These are phyloP conservation scores for Calonectria pauciramosa DNA, from an alignment of 2,329 filamentous ascomycete species.

Conservation along the genomic window DNA sequence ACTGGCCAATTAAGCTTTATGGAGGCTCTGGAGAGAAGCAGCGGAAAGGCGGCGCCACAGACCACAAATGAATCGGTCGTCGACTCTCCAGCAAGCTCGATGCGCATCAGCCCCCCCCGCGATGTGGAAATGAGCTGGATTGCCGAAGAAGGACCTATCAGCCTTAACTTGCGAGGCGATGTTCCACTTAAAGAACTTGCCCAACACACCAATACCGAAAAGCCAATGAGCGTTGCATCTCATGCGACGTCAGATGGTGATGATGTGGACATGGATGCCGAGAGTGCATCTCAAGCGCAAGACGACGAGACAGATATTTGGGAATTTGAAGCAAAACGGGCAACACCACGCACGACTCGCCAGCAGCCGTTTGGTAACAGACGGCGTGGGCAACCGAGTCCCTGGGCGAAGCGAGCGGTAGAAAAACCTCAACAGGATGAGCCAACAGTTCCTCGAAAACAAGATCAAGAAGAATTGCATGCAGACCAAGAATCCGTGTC, in stretches of 20 bases:
- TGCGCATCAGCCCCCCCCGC: slow-evolving; percentile 47
- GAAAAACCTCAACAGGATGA: slow-evolving; percentile 39
- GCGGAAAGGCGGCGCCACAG: slow-evolving; percentile 30
- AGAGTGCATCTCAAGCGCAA: slow-evolving; percentile 35
- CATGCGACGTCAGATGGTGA: slow-evolving; percentile 23
- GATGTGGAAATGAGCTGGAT: slow-evolving; percentile 62
- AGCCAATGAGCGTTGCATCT: neutral
- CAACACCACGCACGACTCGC: slow-evolving; percentile 52
- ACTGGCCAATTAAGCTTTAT: slow-evolving; percentile 51
- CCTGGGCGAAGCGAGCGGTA: slow-evolving; percentile 52
- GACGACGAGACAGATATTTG: slow-evolving; percentile 68
- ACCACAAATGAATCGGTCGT: slow-evolving; percentile 34
- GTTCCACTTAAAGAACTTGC: slow-evolving; percentile 49
- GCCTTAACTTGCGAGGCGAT: slow-evolving; percentile 52
- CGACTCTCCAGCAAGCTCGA: slow-evolving; percentile 51
- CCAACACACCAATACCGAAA: slow-evolving; percentile 9
- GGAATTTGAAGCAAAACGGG: slow-evolving; percentile 69
- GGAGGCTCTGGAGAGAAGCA: slow-evolving; percentile 48
- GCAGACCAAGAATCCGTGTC: slow-evolving; percentile 22
- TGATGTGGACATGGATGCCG: slow-evolving; percentile 23
- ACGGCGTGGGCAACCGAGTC: slow-evolving; percentile 51
- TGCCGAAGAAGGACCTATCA: slow-evolving; percentile 54
- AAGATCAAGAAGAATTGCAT: slow-evolving; percentile 12
- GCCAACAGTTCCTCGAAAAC: neutral
- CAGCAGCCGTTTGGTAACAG: slow-evolving; percentile 49